Percentiles rank a stretch among this genome's conserved stretches.
Conservation (phyloP, 345 rosid genomes). For the Microthlaspi erraticum region DNA sequence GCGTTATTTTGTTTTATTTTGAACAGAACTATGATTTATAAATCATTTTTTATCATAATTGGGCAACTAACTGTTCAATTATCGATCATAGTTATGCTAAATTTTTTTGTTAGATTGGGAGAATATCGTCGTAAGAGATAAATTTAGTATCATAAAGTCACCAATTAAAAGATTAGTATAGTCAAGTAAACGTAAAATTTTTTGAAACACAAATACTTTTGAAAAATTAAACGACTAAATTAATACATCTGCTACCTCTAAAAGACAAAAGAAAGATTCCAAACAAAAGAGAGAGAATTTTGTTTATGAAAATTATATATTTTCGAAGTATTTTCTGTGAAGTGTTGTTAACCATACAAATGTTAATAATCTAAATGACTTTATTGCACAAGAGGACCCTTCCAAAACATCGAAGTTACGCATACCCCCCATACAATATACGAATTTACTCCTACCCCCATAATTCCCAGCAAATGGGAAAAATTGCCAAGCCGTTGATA, state of each 20-base stretch:
- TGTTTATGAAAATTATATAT: neutral
- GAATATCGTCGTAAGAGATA: conserved; percentile 18
- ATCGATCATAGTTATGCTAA: neutral
- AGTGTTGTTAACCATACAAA: conserved; percentile 14
- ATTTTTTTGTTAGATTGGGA: conserved; percentile 7
- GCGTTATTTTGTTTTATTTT: neutral
- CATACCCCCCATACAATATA: conserved; percentile 1
- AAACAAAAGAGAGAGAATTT: neutral
- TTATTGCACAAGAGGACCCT: conserved; percentile 19
- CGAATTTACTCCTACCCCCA: conserved; percentile 2
- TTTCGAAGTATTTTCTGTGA: neutral
- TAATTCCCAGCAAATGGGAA: neutral
- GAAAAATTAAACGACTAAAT: neutral
- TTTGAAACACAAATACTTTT: neutral
- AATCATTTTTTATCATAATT: neutral
- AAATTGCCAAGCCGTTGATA: conserved; percentile 23
- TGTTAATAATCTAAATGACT: conserved; percentile 18
- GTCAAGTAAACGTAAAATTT: conserved; percentile 1
- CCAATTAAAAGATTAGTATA: neutral
- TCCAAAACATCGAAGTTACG: conserved; percentile 15
- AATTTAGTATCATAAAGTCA: neutral
- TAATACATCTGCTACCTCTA: conserved; percentile 3
- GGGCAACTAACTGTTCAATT: conserved; percentile 2
- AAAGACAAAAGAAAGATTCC: conserved; percentile 15
- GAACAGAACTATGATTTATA: neutral